phyloP scores from a whole-genome alignment of 768 basidiomycete species.

The Porphyrellus cyaneotinctus region DNA sequence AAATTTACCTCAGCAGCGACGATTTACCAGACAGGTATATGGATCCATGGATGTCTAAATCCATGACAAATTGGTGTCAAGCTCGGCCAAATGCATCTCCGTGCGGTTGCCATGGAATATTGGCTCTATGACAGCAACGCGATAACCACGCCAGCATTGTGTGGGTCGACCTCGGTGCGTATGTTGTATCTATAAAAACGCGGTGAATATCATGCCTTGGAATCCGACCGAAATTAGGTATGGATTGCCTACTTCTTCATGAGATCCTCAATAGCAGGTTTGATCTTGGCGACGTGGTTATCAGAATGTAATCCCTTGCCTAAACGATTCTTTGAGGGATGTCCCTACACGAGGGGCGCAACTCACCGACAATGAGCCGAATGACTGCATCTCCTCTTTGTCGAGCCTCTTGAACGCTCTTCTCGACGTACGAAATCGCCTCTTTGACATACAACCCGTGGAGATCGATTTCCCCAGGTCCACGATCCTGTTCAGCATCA shows the following conservation, averaged over 20 bases:
- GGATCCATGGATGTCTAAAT: neutral
- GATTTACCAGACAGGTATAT: neutral
- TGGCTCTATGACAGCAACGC: conserved; percentile 42
- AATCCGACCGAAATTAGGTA: neutral
- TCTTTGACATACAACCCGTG: conserved; percentile 95
- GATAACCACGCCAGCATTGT: conserved; percentile 81
- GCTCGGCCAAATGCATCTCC: too few relatives aligned
- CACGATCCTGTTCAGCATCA: conserved; percentile 47
- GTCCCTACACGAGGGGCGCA: too few relatives aligned
- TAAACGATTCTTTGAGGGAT: conserved; percentile 21
- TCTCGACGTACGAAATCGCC: conserved; percentile 71
- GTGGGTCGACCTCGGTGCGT: conserved; percentile 67
- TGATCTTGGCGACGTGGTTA: conserved; percentile 76
- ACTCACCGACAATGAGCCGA: conserved; percentile 80
- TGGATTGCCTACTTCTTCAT: conserved; percentile 64
- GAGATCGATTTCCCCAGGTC: conserved; percentile 76
- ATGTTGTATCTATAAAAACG: conserved; percentile 57
- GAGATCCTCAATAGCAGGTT: conserved; percentile 85
- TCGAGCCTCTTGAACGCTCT: conserved; percentile 65
- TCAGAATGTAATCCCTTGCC: conserved; percentile 87
- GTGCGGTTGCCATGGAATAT: too few relatives aligned
- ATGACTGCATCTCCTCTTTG: conserved; percentile 59
- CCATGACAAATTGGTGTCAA: neutral
- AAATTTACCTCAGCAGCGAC: neutral
- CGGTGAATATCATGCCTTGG: neutral